These are phyloP conservation scores for Podospora australis DNA, from an alignment of 495 filamentous ascomycete genomes.

Conservation along the genomic window DNA sequence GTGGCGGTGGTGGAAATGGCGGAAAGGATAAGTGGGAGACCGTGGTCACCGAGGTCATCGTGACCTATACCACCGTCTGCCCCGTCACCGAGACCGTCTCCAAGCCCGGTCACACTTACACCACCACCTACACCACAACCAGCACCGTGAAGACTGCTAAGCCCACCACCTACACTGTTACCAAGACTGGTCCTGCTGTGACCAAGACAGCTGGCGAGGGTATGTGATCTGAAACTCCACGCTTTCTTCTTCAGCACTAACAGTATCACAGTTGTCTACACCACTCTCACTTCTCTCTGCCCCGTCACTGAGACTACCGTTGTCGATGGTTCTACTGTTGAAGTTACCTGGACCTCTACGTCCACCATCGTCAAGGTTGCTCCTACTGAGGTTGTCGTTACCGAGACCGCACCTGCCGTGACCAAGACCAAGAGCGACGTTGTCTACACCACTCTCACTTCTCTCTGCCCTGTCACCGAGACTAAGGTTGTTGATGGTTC, in stretches of 20 bases:
- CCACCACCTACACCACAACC: slow-evolving; percentile 43
- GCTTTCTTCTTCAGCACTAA: not conserved
- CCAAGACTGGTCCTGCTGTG: slow-evolving; percentile 18
- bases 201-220: slow-evolving; percentile 14
- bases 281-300: slow-evolving; percentile 35
- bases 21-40: slow-evolving; percentile 23
- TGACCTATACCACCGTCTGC: slow-evolving; percentile 39
- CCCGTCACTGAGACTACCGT: slow-evolving; percentile 40
- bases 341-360: slow-evolving; percentile 38
- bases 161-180: slow-evolving; percentile 21
- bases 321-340: slow-evolving; percentile 33
- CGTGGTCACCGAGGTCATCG: slow-evolving; percentile 31
- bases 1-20: slow-evolving; percentile 16
- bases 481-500: slow-evolving; percentile 36
- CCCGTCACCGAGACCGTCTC: slow-evolving; percentile 37
- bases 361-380: slow-evolving; percentile 26
- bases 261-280: slow-evolving; percentile 24
- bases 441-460: slow-evolving; percentile 35
- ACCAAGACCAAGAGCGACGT: slow-evolving; percentile 31
- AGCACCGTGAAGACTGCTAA: slow-evolving; percentile 26
- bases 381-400: slow-evolving; percentile 25
- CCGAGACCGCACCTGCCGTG: slow-evolving; percentile 29
- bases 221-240: not conserved
- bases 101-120: slow-evolving; percentile 30
- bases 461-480: slow-evolving; percentile 37